A percentile compares a stretch with the other conserved stretches of the same genome.
Evolutionary conservation across 768 basidiomycete genomes (phyloP).

Genomic region (Mycena sanguinolenta): DNA sequence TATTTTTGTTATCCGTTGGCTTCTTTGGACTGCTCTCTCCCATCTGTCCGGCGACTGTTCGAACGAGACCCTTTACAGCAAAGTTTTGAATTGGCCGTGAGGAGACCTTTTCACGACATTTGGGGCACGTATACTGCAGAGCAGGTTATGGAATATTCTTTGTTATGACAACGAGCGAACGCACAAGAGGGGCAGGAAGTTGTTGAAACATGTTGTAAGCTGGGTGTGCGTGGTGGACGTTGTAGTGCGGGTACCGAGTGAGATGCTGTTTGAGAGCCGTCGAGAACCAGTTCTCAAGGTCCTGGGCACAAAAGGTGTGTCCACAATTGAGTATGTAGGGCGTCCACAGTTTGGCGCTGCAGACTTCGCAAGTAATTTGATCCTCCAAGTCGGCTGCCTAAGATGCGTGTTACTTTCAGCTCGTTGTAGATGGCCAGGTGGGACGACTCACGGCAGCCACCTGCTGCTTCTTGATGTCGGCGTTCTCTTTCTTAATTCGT

Average conservation of each 20-base stretch:
- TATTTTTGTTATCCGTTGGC: not conserved
- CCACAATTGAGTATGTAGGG: slow-evolving; percentile 29
- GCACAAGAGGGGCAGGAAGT: slow-evolving; percentile 26
- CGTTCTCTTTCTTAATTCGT: slow-evolving; percentile 28
- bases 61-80: slow-evolving; percentile 27
- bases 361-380: slow-evolving; percentile 32
- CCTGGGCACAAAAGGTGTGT: slow-evolving; percentile 29
- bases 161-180: not conserved
- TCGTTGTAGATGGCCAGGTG: no score
- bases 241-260: slow-evolving; percentile 28
- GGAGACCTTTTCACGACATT: slow-evolving; percentile 30
- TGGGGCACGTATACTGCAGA: slow-evolving; percentile 33
- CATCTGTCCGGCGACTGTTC: slow-evolving; percentile 13
- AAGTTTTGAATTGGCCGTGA: slow-evolving; percentile 35
- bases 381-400: slow-evolving; percentile 31
- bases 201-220: slow-evolving; percentile 6
- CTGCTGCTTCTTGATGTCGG: slow-evolving; percentile 26
- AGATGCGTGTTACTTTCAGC: not conserved
- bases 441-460: slow-evolving; percentile 7
- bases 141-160: not conserved
- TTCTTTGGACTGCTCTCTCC: slow-evolving; percentile 32
- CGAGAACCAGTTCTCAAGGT: slow-evolving; percentile 33
- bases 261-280: slow-evolving; percentile 28
- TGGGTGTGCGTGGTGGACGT: slow-evolving; percentile 18
- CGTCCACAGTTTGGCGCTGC: slow-evolving; percentile 32